phyloP scores from a whole-genome alignment of 2,329 filamentous ascomycete genomes.

The Zalaria obscura region DNA sequence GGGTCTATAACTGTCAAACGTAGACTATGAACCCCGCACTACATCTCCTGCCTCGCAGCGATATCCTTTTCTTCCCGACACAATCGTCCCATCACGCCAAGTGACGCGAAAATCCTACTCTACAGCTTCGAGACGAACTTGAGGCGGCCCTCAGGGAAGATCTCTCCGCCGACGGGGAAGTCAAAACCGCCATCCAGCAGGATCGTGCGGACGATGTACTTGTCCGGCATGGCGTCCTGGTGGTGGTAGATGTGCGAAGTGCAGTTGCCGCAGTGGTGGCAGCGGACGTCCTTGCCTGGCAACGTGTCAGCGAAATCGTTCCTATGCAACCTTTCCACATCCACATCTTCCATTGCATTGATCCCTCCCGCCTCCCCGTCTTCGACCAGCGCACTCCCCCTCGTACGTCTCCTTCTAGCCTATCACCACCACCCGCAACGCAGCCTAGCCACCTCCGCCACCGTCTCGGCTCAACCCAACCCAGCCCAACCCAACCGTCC shows the following conservation, averaged over 20 bases:
- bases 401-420: neutral
- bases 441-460: too few species aligned
- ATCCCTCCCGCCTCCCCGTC: neutral
- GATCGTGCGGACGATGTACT: conserved; percentile 24
- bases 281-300: conserved; percentile 19
- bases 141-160: conserved; percentile 22
- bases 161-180: conserved; percentile 21
- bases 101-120: neutral
- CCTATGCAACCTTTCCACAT: neutral
- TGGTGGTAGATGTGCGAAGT: conserved; percentile 26
- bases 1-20: too few species aligned
- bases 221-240: conserved; percentile 24
- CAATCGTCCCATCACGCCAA: too few species aligned
- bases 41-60: too few species aligned
- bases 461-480: too few species aligned
- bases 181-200: conserved; percentile 21
- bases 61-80: too few species aligned
- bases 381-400: neutral
- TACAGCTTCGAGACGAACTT: conserved; percentile 18
- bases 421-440: neutral
- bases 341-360: too few species aligned
- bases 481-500: too few species aligned
- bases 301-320: neutral
- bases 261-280: conserved; percentile 23
- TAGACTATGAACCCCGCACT: too few species aligned